phyloP scores from a whole-genome alignment of 306 rosid genomes.

The barrel medic (Medicago truncatula) region DNA sequence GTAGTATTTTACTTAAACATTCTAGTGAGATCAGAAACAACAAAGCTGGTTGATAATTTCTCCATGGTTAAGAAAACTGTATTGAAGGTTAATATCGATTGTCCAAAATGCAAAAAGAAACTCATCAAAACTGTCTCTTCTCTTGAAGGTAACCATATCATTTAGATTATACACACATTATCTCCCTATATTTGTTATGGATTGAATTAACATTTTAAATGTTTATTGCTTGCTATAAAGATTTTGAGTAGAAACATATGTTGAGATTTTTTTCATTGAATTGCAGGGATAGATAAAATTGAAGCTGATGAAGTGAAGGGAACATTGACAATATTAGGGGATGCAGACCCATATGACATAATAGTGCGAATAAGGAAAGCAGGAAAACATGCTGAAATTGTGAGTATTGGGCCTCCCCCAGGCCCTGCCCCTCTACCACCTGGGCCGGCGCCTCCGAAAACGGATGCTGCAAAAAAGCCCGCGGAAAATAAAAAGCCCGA shows the following conservation, averaged over 20 bases:
- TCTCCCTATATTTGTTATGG: not conserved
- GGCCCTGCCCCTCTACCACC: constrained; percentile 44
- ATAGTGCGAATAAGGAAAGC: constrained; percentile 57
- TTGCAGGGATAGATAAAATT: constrained; percentile 69
- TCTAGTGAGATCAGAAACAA: constrained; percentile 1
- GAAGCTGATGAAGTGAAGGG: constrained; percentile 70
- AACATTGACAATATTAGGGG: constrained; percentile 62
- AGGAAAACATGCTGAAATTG: constrained; percentile 55
- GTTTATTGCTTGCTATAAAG: not conserved
- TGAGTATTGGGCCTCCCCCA: constrained; percentile 68
- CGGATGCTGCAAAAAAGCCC: constrained; percentile 44
- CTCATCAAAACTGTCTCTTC: constrained; percentile 61
- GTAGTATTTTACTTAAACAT: not conserved
- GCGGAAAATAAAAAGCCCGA: constrained; percentile 41
- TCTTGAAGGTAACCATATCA: constrained; percentile 53
- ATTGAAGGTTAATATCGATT: constrained; percentile 59
- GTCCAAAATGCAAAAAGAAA: constrained; percentile 64
- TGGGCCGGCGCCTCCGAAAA: constrained; percentile 45
- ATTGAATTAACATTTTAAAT: not conserved
- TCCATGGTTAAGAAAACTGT: constrained; percentile 62
- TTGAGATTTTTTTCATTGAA: not conserved
- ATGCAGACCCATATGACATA: constrained; percentile 72
- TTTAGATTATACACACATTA: not conserved
- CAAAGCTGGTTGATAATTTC: constrained; percentile 21
- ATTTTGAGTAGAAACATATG: not conserved